Evolutionary conservation across 2,329 filamentous ascomycete genomes (phyloP), one percentile per base, ranked within the genome.

Genomic region (Pseudogymnoascus sp.): DNA sequence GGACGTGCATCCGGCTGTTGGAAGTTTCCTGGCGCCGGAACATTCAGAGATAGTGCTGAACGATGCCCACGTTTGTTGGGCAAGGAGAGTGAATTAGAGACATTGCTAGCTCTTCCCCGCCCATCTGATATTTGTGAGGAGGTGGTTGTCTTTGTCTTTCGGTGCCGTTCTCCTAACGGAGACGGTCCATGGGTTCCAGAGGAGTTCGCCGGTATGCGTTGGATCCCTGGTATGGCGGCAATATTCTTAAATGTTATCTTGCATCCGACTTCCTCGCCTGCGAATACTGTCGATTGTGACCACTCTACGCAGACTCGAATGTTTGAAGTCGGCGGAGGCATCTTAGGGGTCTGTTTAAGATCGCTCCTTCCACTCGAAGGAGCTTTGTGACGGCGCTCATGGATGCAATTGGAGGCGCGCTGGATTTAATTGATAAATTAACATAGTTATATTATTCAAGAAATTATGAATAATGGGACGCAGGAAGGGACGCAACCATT

Each of bases 221-320:
- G 65, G 12, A 69, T 65, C 11, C 62, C 37, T 37, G 69, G 67
- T 26, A 63, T 61, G 26, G 67, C 65, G 26, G 72, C 71, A 67
- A 93, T 83, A 75, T 99, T 99, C 77, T 89, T 93, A 79, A 99
- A 99, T 61, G 91, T 97, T 75, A 99, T 96, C 69, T 88, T 92
- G 77, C 95, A 97, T 78, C 93, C 90, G 73, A 97, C 85, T 73
- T 96, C 89, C 80, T 99, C 95, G 76, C 95, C 95, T 64, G 95
- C 91, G 78, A 97, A 99, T 71, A 99, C 91, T 66, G 90, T 93
- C 75, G 93, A 87, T 74, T 96, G 90, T 75, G 91, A 89, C 90
- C 93, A 99, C 78, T 88, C 87, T 76, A 99, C 91, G 75, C 93
- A 96, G 77, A 97, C 93, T 76, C 93, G 90, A 75, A 99, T 91